Evolutionary conservation across 164 flowering plant species (phyloP).

Genomic region (Aristolochia fimbriata): DNA sequence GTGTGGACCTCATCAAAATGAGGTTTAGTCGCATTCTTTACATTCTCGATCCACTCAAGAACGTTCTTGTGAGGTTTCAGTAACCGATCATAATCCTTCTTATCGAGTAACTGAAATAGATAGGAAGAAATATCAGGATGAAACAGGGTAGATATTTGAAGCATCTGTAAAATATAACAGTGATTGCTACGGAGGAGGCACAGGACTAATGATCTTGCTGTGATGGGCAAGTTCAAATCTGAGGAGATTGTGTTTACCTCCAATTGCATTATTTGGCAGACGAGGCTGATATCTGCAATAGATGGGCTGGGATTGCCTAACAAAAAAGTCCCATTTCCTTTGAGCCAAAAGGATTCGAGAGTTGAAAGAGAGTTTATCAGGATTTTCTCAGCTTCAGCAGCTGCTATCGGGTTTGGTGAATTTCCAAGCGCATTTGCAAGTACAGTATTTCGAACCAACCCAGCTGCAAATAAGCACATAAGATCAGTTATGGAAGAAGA

Average conservation of each 20-base stretch:
- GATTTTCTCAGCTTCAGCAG: conserved; percentile 54
- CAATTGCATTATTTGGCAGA: conserved; percentile 79
- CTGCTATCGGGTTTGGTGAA: conserved; percentile 42
- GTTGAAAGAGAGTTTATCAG: conserved; percentile 42
- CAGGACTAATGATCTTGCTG: not conserved
- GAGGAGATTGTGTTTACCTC: conserved; percentile 33
- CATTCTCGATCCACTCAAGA: conserved; percentile 68
- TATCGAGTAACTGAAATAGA: conserved; percentile 40
- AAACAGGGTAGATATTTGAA: not conserved
- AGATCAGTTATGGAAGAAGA: not conserved
- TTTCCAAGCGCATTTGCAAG: conserved; percentile 58
- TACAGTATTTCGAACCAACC: conserved; percentile 24
- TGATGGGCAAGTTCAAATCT: no score
- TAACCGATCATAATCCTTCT: conserved; percentile 42
- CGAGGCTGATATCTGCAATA: conserved; percentile 84
- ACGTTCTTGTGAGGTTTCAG: conserved; percentile 64
- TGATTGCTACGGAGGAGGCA: not conserved
- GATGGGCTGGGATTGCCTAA: conserved; percentile 68
- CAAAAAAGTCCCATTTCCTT: conserved; percentile 54
- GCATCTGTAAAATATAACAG: not conserved
- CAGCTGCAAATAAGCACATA: conserved; percentile 31
- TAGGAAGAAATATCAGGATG: not conserved
- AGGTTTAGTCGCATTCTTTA: conserved; percentile 60
- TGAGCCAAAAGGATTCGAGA: conserved; percentile 70
- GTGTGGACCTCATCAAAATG: conserved; percentile 72